Evolutionary conservation across 257 asterid genomes (phyloP), one percentile per base, ranked within the genome.

Genomic region (Anisodus acutangulus): DNA sequence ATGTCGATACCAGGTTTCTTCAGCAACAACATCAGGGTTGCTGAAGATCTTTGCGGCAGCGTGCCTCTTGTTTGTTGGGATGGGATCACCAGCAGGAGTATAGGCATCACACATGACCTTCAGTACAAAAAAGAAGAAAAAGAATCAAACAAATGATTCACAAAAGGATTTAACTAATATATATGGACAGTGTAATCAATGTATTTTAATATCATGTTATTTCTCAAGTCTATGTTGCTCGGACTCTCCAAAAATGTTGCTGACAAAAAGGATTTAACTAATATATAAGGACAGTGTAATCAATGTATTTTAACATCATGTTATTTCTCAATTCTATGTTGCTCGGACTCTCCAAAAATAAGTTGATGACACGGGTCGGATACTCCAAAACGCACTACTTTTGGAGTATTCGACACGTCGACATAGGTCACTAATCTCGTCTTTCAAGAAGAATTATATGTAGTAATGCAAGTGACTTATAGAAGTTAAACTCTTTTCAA

Each of bases 81-180:
- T 94, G 0, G 98, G 94, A 83, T 94, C 97, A 1, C 99, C 98
- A 3, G 98, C 94, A 1, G 99, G 98, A 9, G 97, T 95, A 86
- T 95, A 95, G 2, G 97, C 92, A 80, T 95, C 99, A 39, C 98
- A 95, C 94, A 95, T 91, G 4, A 95, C 98, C 98, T 94, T 86
- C 49, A 53, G 49, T 15, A 53, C 31, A 13, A 78, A 78, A 53
- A 45, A 15, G 81, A 63, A 76, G 31, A 54, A 16, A 80, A 79
- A 67, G 0, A 19, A n/a, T 22, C 45, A 82, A 64, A 64, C 79
- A 51, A 45, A 22, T 0, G 79, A 66, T 35, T 66, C 26, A 2
- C 49, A 0, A 0, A 49, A 72, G 59, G 41, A 19, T 53, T 45
- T 47, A 10, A 74, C 5, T 19, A 2, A 62, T 4, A 15, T 55